phyloP scores from a whole-genome alignment of 2,329 filamentous ascomycete species.

The Aureobasidium uvarum region DNA sequence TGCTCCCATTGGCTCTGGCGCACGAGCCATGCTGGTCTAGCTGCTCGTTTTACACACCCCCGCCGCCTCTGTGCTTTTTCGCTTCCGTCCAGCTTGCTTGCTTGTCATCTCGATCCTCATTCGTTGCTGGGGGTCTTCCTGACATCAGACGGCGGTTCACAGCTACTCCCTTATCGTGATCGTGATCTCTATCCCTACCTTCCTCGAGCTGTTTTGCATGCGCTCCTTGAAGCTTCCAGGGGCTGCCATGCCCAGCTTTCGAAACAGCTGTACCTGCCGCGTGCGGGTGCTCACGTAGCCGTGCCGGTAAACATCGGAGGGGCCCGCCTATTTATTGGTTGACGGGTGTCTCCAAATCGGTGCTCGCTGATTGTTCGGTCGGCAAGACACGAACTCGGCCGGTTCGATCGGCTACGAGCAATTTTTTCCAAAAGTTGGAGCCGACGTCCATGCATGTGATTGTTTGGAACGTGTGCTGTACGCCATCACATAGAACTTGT shows the following conservation, averaged over 20 bases:
- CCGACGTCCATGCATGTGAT: conserved; percentile 15
- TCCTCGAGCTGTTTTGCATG: not conserved
- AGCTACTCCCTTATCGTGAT: not conserved
- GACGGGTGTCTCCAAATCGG: conserved; percentile 7
- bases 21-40: conserved; percentile 11
- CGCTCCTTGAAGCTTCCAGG: not conserved
- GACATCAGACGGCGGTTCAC: conserved; percentile 5
- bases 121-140: not conserved
- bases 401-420: conserved; percentile 14
- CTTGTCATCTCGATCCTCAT: not conserved
- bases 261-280: conserved; percentile 12
- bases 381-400: conserved; percentile 15
- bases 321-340: conserved; percentile 11
- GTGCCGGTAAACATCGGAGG: conserved; percentile 21
- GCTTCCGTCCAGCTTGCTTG: conserved; percentile 21
- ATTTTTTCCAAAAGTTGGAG: conserved; percentile 22
- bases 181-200: not conserved
- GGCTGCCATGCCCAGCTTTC: conserved; percentile 6
- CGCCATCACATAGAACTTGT: not conserved
- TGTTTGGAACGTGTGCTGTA: not conserved
- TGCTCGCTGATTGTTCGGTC: conserved; percentile 20
- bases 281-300: conserved; percentile 4
- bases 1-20: conserved; percentile 14
- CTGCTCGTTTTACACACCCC: conserved; percentile 21
- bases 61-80: conserved; percentile 24